Evolutionary conservation across 2,329 filamentous ascomycete species (phyloP), one percentile per base, ranked within the genome.

Genomic region (Fusarium newnesense): DNA sequence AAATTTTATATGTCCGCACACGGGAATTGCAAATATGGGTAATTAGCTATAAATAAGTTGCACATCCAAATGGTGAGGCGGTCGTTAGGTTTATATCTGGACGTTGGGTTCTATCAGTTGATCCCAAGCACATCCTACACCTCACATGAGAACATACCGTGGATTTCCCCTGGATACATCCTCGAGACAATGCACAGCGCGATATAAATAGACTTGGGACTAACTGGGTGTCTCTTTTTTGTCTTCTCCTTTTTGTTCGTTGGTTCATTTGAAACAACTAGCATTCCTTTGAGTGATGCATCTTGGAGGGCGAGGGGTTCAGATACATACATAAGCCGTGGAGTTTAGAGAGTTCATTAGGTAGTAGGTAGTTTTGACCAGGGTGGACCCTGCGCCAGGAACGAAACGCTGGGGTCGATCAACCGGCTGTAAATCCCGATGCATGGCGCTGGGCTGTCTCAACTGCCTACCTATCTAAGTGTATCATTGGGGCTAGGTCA

Each of bases 81-180:
- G 36, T 10, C 24, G 42, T 65, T 68, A 43, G 54, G 63, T 52
- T 69, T 73, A 69, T 74, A 69, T 59, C 19, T 44, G 46, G 32
- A 30, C 32, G 46, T 57, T 60, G 40, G 42, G 47, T 43, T 50
- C 59, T 30, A n/a, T 42, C 37, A 32, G 43, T 53, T 39, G 47
- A 64, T 68, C 67, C 70, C 67, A 54, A 60, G 59, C 46, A 42
- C 34, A 68, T 69, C 42, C 18, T 58, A 36, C 56, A 52, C 64
- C 67, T 74, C 67, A 64, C 71, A 69, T 74, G 53, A 69, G 40
- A 56, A 34, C 60, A 69, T 72, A 40, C 71, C 60, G 42, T 53
- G 61, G 39, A 39, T 61, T 58, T 64, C 53, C 43, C 68, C 60
- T 52, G 53, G 49, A 50, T 42, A 57, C 43, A 28, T 39, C 30